These are phyloP conservation scores for Purpureocillium takamizusanense DNA, from an alignment of 2,329 filamentous ascomycete species.

Conservation along the genomic window DNA sequence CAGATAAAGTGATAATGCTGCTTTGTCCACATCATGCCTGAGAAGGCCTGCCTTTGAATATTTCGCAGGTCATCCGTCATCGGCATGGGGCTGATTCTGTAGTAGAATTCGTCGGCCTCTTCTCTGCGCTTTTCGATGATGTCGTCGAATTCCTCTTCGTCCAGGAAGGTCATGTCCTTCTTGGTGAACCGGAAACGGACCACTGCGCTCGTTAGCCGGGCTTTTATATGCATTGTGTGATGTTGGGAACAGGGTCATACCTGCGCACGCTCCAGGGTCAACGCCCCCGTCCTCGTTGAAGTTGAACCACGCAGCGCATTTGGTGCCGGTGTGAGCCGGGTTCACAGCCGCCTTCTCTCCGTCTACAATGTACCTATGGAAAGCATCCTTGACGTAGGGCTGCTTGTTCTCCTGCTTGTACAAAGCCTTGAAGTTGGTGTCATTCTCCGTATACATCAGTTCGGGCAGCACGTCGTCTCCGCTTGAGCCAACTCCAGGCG, in stretches of 20 bases:
- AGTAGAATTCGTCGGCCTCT: constrained; percentile 97
- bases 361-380: constrained; percentile 80
- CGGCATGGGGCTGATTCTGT: constrained; percentile 81
- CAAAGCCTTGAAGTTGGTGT: constrained; percentile 74
- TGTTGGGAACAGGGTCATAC: constrained; percentile 31
- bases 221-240: background rate
- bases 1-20: constrained; percentile 95
- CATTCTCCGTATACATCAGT: constrained; percentile 89
- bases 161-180: constrained; percentile 67
- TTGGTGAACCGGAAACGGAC: constrained; percentile 84
- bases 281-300: constrained; percentile 89
- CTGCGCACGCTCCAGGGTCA: constrained; percentile 81
- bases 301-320: constrained; percentile 82
- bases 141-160: constrained; percentile 89
- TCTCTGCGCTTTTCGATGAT: constrained; percentile 75
- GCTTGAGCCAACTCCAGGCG: constrained; percentile 70
- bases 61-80: constrained; percentile 92
- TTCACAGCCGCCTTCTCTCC: constrained; percentile 75
- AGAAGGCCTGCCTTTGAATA: constrained; percentile 88
- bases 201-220: constrained; percentile 35
- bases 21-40: constrained; percentile 98
- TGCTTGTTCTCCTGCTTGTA: constrained; percentile 73
- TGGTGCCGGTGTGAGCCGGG: constrained; percentile 71
- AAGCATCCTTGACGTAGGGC: constrained; percentile 88
- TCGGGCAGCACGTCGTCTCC: constrained; percentile 78